Base-by-base conservation (phyloP, 352 stramenopile genomes). In the Phytophthora capsici region DNA sequence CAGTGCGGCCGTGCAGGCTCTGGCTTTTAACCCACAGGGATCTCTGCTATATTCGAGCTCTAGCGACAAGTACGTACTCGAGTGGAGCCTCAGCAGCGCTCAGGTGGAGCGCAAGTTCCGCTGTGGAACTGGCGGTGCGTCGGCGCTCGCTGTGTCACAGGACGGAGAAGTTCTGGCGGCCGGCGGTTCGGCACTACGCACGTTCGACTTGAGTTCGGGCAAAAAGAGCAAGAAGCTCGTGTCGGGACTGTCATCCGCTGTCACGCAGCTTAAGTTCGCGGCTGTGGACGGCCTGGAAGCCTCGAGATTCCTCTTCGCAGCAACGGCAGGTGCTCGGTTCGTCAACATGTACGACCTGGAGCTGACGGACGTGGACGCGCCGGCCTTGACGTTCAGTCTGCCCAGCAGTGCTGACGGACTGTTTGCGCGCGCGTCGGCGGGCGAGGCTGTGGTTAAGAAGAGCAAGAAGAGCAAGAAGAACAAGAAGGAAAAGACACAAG, bases 291-390 rank as follows among this genome's bases (percentile, higher is more conserved):
- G 23, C 8, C 23, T 73, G 0, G 56, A 66, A 20, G 80, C 82
- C 36, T 75, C 77, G 28, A 78, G 85, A 38, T 95, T 89, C 61
- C 60, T 95, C 22, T 81, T 93, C 52, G 85, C 87, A 2, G 82
- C 87, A 4, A 92, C 84, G 1, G 77, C 87, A 14, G 76, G 81
- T 22, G 82, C 80, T 4, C 84, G 87, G 48, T 95, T 95, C 66
- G 73, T 95, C 50, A 95, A 94, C 59, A 76, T 93, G 70, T 94
- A 94, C 73, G 87, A 95, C 71, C 63, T 93, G 37, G 44, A 71
- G 34, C 66, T 86, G 23, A 71, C 69, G 17, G 75, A 86, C 38
- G 73, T 78, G 28, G 87, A 94, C 53, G 85, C 88, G 25, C 85
- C 85, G 6, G 81, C 86, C 5, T 56, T 91, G 23, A 93, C 86